Evolutionary conservation across 2,329 filamentous ascomycete species (phyloP).

Genomic region (Pseudogymnoascus pannorum): DNA sequence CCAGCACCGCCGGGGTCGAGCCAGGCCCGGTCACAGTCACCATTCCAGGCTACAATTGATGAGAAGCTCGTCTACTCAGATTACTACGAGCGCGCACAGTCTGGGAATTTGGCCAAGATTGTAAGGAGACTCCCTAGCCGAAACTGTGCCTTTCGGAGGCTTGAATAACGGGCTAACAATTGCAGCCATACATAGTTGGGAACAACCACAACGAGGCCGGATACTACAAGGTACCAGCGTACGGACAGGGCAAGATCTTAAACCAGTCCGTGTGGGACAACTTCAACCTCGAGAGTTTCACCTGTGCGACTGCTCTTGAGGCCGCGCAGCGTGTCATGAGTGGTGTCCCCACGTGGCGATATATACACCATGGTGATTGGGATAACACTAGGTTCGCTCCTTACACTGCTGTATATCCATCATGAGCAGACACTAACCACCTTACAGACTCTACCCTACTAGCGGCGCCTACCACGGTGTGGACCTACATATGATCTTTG

Average conservation of each 20-base stretch:
- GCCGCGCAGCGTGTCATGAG: conserved; percentile 14
- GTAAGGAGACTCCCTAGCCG: conserved; percentile 6
- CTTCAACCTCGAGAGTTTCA: conserved; percentile 25
- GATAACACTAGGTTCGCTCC: conserved; percentile 17
- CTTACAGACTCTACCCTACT: conserved; percentile 19
- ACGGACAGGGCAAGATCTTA: conserved; percentile 4
- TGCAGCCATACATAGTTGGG: conserved; percentile 17
- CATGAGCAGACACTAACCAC: neutral
- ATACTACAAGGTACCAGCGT: conserved; percentile 17
- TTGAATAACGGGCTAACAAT: neutral
- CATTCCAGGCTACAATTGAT: conserved; percentile 15
- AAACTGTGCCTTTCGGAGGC: neutral
- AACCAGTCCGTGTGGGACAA: conserved; percentile 14
- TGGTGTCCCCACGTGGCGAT: conserved; percentile 27
- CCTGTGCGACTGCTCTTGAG: conserved; percentile 22
- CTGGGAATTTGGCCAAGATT: conserved; percentile 16
- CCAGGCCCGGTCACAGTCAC: conserved; percentile 12
- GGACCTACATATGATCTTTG: conserved; percentile 27
- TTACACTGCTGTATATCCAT: neutral
- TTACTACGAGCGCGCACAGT: conserved; percentile 12
- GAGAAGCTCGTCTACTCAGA: conserved; percentile 14
- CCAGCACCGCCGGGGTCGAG: conserved; percentile 8
- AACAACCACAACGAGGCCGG: conserved; percentile 24
- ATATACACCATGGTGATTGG: conserved; percentile 27
- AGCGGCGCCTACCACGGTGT: conserved; percentile 27